Conservation (phyloP, 106 monocot species). For the Dendrobium officinale region DNA sequence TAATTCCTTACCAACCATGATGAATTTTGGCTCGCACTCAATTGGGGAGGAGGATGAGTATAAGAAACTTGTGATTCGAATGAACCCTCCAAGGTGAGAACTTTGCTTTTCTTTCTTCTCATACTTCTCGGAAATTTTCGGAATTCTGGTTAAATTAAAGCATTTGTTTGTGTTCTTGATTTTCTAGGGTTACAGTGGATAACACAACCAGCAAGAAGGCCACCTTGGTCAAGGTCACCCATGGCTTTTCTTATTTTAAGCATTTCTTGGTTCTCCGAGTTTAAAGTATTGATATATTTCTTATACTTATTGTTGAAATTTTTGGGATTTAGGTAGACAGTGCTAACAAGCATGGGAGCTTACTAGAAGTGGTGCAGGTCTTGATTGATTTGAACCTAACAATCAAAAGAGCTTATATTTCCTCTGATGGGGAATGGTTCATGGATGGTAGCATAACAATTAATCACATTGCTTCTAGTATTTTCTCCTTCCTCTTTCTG, state of each 20-base stretch:
- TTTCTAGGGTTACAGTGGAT: constrained; percentile 78
- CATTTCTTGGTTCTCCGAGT: background rate
- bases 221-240: constrained; percentile 68
- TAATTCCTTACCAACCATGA: constrained; percentile 16
- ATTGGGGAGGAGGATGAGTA: constrained; percentile 71
- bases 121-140: background rate
- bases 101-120: background rate
- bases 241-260: background rate
- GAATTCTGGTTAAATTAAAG: background rate
- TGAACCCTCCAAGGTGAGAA: constrained; percentile 83
- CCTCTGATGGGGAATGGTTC: constrained; percentile 95
- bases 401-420: constrained; percentile 84
- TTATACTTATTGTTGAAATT: constrained; percentile 10
- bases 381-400: constrained; percentile 83
- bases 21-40: constrained; percentile 40
- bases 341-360: constrained; percentile 71
- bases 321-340: constrained; percentile 67
- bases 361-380: constrained; percentile 89
- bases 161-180: constrained; percentile 64
- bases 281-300: background rate
- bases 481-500: background rate
- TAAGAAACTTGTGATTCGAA: constrained; percentile 72
- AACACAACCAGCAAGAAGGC: constrained; percentile 58
- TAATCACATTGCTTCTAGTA: constrained; percentile 35
- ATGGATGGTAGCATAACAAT: constrained; percentile 71